These are phyloP conservation scores for Neurospora sp. DNA, from an alignment of 495 filamentous ascomycete species.

Conservation along the genomic window DNA sequence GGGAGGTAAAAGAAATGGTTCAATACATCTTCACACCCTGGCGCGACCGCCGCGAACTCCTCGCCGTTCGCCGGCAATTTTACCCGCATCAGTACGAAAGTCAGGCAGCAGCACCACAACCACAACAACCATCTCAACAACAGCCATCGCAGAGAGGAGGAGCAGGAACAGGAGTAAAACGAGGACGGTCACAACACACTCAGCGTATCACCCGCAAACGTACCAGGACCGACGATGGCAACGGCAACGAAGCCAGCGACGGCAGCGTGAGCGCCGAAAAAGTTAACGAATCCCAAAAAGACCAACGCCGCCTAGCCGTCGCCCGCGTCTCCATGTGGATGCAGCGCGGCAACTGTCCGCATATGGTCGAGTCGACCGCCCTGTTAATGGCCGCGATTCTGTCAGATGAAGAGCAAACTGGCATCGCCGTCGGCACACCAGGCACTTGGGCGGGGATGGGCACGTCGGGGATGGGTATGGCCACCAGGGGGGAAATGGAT, in stretches of 20 bases:
- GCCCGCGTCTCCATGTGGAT: conserved; percentile 45
- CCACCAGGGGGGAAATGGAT: conserved; percentile 27
- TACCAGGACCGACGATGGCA: background rate
- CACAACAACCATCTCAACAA: background rate
- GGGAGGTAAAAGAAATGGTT: conserved; percentile 40
- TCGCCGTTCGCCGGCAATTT: conserved; percentile 56
- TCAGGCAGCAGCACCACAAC: conserved; percentile 1
- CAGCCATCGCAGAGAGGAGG: background rate
- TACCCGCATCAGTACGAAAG: conserved; percentile 36
- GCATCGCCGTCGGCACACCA: conserved; percentile 12
- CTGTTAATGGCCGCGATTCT: conserved; percentile 65
- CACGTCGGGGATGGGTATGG: conserved; percentile 29
- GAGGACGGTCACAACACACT: background rate
- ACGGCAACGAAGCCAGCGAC: background rate
- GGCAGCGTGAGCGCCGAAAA: background rate
- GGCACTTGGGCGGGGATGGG: background rate
- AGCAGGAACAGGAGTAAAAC: background rate
- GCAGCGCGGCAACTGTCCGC: conserved; percentile 65
- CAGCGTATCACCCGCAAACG: background rate
- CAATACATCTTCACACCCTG: conserved; percentile 74
- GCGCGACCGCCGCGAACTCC: conserved; percentile 55
- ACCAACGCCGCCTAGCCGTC: conserved; percentile 28
- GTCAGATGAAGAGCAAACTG: conserved; percentile 45
- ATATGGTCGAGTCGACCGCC: conserved; percentile 74
- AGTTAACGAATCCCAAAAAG: background rate